Base-by-base conservation (phyloP, 352 stramenopile genomes). In the Phytophthora syringae region DNA sequence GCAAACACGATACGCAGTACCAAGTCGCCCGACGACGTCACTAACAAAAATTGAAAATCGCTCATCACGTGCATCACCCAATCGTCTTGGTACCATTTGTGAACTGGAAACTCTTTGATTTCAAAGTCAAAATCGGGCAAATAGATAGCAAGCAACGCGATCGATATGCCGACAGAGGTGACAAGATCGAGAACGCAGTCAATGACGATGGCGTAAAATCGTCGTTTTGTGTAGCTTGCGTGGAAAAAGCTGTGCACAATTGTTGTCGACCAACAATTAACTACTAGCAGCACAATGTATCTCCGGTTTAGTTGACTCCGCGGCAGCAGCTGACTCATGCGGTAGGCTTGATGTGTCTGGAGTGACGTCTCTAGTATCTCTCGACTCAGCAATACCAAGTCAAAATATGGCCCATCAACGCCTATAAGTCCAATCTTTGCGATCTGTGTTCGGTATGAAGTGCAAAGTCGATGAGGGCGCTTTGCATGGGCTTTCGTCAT, bases 31-130 rank as follows among this genome's bases (percentile, higher is more conserved):
- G 70, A 74, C 0, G 72, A 82, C 7, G 27, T 43, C 9, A 84
- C 75, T 10, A 81, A 36, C 21, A 81, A 49, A 28, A 89, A 60
- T 40, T 72, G 66, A 47, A 87, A 79, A n/a, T 87, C 76, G 42
- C 72, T 83, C 30, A 77, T 70, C 2, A 67, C 67, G 34, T 80
- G 64, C 16, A 76, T 67, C 5, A 74, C 64, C 77, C 76, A 84
- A 7, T 45, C 39, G 45, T 87, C 70, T 22, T 74, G 58, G 43
- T 74, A 86, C 78, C 78, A 89, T 37, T 76, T 78, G 5, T 51
- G 16, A 25, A 63, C 50, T 2, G 57, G 56, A 32, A 75, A 82
- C 6, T 53, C 63, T 15, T 60, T 43, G 0, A 44, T 69, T 0
- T 30, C 10, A 11, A 51, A 45, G n/a, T 72, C 48, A 20, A 72